Base-by-base conservation (phyloP, 805 yeast species). In the Metschnikowia cerradonensis region DNA sequence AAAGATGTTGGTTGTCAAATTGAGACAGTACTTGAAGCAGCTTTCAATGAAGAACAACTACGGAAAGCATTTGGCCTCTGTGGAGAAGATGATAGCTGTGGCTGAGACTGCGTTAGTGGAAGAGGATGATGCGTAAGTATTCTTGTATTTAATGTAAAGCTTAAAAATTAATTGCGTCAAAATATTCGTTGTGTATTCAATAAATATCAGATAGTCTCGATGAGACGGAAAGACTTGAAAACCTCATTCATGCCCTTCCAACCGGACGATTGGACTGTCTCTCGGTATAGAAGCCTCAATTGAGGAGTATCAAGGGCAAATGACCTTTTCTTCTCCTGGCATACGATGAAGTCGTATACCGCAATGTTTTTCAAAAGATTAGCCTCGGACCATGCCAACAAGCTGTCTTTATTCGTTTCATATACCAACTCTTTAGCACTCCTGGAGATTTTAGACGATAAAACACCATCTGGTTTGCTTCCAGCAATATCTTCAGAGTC, bases 21-120 rank as follows among this genome's bases (percentile, higher is more conserved):
- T 92, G 55, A 81, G 84, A 69, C 89, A 88, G 47, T 91, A 88
- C 62, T 75, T 92, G 68, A 85, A 86, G 57, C 81, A 83, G 58
- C 81, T 90, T 48, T 81, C 84, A 52, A 65, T 70, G 47, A 83
- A 82, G 66, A 79, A 80, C 48, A 77, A 79, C 47, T 84, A 82
- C 61, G 95, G 95, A 19, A 89, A 89, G 70, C 96, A 89, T 62
- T 72, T 88, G 56, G 91, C 90, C 3, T 83, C 90, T 23, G 89
- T 88, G 56, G 95, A 88, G 64, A 85, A 86, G 65, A 75, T 84
- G 72, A 77, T 80, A 53, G 76, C 77, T 10, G 77, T 81, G 48
- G 79, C 83, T 34, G 83, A 80, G 54, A 71, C 77, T 31, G 77
- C 78, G 15, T 62, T 73, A 47, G 61, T 65, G 30, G 77, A 72